These are phyloP conservation scores for Chaetomium cochliodes DNA, from an alignment of 495 filamentous ascomycete species.

Conservation along the genomic window DNA sequence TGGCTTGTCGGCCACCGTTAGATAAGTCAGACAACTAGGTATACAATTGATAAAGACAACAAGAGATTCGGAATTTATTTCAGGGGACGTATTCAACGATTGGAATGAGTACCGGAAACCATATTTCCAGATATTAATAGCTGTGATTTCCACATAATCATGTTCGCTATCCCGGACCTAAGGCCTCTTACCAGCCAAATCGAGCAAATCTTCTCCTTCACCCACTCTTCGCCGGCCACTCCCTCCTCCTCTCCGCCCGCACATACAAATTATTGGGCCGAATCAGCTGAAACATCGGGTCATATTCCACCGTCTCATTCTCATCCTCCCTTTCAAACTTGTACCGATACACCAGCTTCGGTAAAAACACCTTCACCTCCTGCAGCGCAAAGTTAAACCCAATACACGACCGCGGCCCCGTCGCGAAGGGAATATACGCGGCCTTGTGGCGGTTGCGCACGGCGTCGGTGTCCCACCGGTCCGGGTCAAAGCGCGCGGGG, in stretches of 20 bases:
- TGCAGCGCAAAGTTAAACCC: conserved; percentile 59
- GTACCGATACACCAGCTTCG: conserved; percentile 55
- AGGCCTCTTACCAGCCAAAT: too few relatives aligned
- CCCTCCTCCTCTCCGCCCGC: conserved; percentile 44
- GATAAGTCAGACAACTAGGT: too few relatives aligned
- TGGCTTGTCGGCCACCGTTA: too few relatives aligned
- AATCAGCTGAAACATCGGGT: conserved; percentile 58
- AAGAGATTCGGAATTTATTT: too few relatives aligned
- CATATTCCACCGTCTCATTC: conserved; percentile 50
- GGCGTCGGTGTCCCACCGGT: conserved; percentile 54
- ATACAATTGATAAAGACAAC: too few relatives aligned
- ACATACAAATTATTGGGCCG: conserved; percentile 57
- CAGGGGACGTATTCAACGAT: too few relatives aligned
- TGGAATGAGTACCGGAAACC: too few relatives aligned
- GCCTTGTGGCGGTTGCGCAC: conserved; percentile 46
- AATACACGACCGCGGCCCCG: conserved; percentile 53
- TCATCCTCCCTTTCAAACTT: conserved; percentile 44
- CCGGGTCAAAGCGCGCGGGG: conserved; percentile 53
- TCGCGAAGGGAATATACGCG: conserved; percentile 54
- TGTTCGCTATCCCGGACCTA: too few relatives aligned
- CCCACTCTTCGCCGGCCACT: conserved; percentile 41
- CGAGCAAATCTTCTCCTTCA: too few relatives aligned
- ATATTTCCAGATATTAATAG: too few relatives aligned
- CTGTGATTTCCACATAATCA: too few relatives aligned
- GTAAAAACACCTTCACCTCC: conserved; percentile 54